These are phyloP conservation scores for Multifurca ochricompacta DNA, from an alignment of 768 basidiomycete species.

Conservation along the genomic window DNA sequence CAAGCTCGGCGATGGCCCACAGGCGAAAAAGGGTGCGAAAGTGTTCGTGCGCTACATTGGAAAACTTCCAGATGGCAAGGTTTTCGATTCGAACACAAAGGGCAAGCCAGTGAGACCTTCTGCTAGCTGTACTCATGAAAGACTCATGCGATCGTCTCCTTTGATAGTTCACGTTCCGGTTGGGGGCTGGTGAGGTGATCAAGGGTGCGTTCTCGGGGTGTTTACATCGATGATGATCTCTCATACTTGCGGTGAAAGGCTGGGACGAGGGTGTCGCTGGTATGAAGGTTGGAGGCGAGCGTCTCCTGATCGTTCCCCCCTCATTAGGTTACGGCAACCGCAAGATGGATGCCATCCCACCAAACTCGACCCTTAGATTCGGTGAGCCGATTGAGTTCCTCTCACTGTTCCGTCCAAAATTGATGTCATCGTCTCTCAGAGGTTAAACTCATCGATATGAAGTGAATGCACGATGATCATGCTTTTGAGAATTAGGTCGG, in stretches of 20 bases:
- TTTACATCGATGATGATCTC: conserved; percentile 1
- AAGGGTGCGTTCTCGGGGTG: conserved; percentile 45
- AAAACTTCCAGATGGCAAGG: conserved; percentile 66
- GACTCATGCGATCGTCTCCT: conserved; percentile 9
- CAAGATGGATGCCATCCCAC: conserved; percentile 58
- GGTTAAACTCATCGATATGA: conserved; percentile 64
- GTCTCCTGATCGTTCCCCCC: conserved; percentile 68
- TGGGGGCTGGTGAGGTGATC: conserved; percentile 89
- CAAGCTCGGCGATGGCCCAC: conserved; percentile 75
- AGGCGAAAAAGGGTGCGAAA: conserved; percentile 78
- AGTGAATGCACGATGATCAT: conserved; percentile 32
- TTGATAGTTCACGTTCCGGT: conserved; percentile 59
- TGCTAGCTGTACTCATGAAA: not conserved
- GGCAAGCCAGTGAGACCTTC: conserved; percentile 68
- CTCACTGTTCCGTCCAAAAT: conserved; percentile 1
- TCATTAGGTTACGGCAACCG: conserved; percentile 63
- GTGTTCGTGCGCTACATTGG: conserved; percentile 91
- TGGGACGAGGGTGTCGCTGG: conserved; percentile 92
- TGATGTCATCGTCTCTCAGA: conserved; percentile 34
- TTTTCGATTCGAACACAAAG: conserved; percentile 75
- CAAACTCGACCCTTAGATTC: conserved; percentile 75
- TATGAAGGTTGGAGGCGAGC: conserved; percentile 88
- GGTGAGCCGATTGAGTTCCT: conserved; percentile 39
- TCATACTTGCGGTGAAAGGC: conserved; percentile 33
- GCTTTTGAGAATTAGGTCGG: not conserved